Base-by-base conservation (phyloP, 2,329 filamentous ascomycete species). In the Simplicillium aogashimaense region DNA sequence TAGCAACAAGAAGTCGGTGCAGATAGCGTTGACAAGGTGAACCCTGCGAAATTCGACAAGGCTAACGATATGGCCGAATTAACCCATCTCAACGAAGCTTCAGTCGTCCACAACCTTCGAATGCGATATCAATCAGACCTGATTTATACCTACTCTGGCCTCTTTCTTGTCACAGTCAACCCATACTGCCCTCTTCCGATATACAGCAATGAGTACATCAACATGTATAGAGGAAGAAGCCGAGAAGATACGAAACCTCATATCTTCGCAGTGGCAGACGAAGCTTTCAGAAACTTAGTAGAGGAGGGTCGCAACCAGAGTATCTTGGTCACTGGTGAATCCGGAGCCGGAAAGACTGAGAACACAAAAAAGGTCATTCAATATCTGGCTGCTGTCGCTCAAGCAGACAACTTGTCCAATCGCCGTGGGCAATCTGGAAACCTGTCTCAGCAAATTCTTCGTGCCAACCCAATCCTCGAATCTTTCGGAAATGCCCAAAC, bases 311-410 rank as follows among this genome's bases (percentile, higher is more conserved):
- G 88, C 49, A 97, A 98, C 52, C 92, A 98, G 64, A 97, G 90
- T 54, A 98, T 98, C 52, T 70, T 98, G 39, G 94, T 98, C 16
- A 98, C 92, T 3, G 92, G 92, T 63, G 92, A 98, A 66, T 98
- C 92, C 14, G 92, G 92, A 56, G 92, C 92, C 29, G 92, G 92
- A 51, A 98, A 98, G 66, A 98, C 92, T 0, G 92, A 98, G 59
- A 98, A 98, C 58, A 98, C 92, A 13, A 98, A 98, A 58, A 98
- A 98, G 60, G 92, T 98, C 50, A 98, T 98, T 41, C 94, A 98
- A 54, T 98, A 98, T 56, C 78, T 98, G 34, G 92, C 92, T 12
- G 88, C 92, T 2, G 92, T 98, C 35, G 92, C 92, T 9, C 84
- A 86, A 33, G 78, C 86, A 0, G 90, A 97, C 44, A 80, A 81